Conservation (phyloP, 2,329 filamentous ascomycete genomes). For the Colletotrichum chlorophyti region DNA sequence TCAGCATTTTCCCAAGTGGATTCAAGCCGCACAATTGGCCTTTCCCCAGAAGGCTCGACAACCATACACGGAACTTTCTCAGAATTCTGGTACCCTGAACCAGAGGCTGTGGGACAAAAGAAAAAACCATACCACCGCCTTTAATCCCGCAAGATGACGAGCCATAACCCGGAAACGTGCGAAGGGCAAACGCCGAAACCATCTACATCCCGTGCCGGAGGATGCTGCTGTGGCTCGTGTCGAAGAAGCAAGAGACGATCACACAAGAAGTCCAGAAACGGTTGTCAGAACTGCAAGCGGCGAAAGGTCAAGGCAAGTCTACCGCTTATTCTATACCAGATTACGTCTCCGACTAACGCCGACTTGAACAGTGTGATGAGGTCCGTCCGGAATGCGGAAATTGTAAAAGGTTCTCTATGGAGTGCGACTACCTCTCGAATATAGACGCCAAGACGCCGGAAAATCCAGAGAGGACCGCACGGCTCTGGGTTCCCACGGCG, state of each 20-base stretch:
- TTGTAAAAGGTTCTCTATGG: constrained; percentile 20
- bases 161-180: neutral
- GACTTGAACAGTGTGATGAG: constrained; percentile 25
- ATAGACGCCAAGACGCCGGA: neutral
- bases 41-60: too few relatives aligned
- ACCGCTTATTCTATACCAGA: neutral
- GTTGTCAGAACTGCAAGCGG: constrained; percentile 25
- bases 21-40: too few relatives aligned
- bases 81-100: too few relatives aligned
- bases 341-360: neutral
- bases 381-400: constrained; percentile 22
- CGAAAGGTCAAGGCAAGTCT: constrained; percentile 24
- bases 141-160: too few relatives aligned
- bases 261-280: constrained; percentile 20
- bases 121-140: too few relatives aligned
- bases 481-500: too few relatives aligned
- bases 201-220: neutral
- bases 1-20: too few relatives aligned
- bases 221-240: neutral
- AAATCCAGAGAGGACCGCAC: neutral
- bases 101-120: too few relatives aligned
- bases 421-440: constrained; percentile 15
- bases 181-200: neutral
- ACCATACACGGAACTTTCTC: too few relatives aligned
- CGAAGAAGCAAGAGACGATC: neutral